phyloP scores from a whole-genome alignment of 2,329 filamentous ascomycete genomes.

The Microdochium trichocladiopsis region DNA sequence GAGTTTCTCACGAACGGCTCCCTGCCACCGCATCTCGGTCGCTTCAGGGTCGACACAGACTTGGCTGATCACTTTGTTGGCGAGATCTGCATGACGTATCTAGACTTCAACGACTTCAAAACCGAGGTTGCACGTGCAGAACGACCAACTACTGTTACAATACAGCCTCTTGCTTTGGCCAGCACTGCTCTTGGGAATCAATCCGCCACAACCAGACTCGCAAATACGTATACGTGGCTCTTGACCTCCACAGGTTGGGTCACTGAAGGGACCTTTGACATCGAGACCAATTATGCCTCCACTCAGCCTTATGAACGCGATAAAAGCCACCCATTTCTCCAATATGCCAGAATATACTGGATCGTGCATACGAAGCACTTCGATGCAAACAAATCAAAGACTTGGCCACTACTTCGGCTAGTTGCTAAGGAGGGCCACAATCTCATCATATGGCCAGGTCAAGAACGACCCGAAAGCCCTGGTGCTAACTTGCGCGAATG shows the following conservation, averaged over 20 bases:
- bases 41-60: slow-evolving; percentile 14
- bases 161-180: not conserved
- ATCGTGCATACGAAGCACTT: slow-evolving; percentile 7
- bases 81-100: slow-evolving; percentile 30
- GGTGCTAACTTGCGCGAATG: not conserved
- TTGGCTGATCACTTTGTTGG: slow-evolving; percentile 20
- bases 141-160: not conserved
- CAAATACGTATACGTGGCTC: not conserved
- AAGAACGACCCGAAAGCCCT: not conserved
- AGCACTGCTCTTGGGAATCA: not conserved
- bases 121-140: slow-evolving; percentile 23
- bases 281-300: not conserved
- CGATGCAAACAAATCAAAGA: slow-evolving; percentile 1
- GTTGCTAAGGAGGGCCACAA: not conserved
- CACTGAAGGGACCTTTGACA: not conserved
- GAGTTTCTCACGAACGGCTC: slow-evolving; percentile 15
- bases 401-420: not conserved
- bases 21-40: not conserved
- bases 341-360: slow-evolving; percentile 8
- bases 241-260: not conserved
- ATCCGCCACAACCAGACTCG: not conserved
- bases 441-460: not conserved
- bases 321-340: slow-evolving; percentile 2
- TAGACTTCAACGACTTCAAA: slow-evolving; percentile 30
- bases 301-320: not conserved